A percentile compares a stretch with the other conserved stretches of the same genome.
Evolutionary conservation across 2,329 filamentous ascomycete genomes (phyloP).

Genomic region (Fusarium hostae): DNA sequence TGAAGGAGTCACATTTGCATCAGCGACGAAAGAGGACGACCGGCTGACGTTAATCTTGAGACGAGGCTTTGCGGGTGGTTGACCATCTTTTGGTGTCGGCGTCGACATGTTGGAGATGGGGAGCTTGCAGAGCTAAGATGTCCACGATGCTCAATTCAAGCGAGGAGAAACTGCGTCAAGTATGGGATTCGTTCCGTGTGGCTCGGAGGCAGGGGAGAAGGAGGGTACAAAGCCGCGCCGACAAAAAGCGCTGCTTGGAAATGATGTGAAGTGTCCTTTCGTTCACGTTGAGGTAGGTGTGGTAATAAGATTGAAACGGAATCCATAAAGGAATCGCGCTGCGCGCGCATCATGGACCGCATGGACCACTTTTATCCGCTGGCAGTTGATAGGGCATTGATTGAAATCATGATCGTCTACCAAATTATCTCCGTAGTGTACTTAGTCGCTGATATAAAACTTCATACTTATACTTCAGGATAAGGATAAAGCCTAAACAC

Average conservation of each 20-base stretch:
- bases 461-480: neutral
- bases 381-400: neutral
- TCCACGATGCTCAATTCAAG: constrained; percentile 16
- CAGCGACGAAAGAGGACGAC: constrained; percentile 50
- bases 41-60: constrained; percentile 55
- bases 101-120: constrained; percentile 46
- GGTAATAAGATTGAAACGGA: neutral
- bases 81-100: constrained; percentile 38
- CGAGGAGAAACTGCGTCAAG: neutral
- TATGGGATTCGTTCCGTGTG: neutral
- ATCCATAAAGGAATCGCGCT: constrained; percentile 2
- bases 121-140: constrained; percentile 1
- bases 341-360: constrained; percentile 3
- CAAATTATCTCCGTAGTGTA: neutral
- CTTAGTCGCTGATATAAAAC: neutral
- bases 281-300: neutral
- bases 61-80: constrained; percentile 50
- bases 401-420: neutral
- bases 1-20: constrained; percentile 37
- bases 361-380: constrained; percentile 27
- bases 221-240: neutral
- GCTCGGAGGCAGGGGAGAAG: neutral
- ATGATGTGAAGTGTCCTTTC: neutral
- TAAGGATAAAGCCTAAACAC: neutral
- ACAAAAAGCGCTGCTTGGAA: neutral